Conservation (phyloP, 805 yeast genomes). For the Zygoascus tannicola region DNA sequence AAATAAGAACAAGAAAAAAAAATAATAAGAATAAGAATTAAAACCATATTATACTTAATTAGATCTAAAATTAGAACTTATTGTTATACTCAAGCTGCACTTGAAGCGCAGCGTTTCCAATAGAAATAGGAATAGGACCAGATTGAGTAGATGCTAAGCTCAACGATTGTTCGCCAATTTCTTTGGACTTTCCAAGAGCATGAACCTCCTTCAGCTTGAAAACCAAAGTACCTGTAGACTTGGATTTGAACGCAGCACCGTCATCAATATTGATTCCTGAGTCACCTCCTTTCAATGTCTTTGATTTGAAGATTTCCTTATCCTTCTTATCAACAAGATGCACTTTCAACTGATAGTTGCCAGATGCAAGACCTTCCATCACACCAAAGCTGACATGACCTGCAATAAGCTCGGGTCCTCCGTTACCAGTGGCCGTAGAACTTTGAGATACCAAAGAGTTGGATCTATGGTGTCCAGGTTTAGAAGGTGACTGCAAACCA, state of each 20-base stretch:
- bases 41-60: not conserved
- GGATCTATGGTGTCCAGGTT: slow-evolving; percentile 12
- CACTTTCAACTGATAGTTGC: slow-evolving; percentile 39
- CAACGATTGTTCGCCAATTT: slow-evolving; percentile 51
- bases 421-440: slow-evolving; percentile 12
- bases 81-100: not conserved
- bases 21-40: not conserved
- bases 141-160: slow-evolving; percentile 12
- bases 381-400: slow-evolving; percentile 19
- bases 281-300: slow-evolving; percentile 41
- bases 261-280: slow-evolving; percentile 42
- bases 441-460: slow-evolving; percentile 11
- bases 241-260: slow-evolving; percentile 55
- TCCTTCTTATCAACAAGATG: slow-evolving; percentile 31
- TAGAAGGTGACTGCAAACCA: slow-evolving; percentile 3
- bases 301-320: slow-evolving; percentile 59
- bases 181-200: slow-evolving; percentile 60
- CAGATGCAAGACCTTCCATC: slow-evolving; percentile 15
- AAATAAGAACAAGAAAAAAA: no score
- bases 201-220: slow-evolving; percentile 60
- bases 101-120: not conserved
- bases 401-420: slow-evolving; percentile 14
- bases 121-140: not conserved
- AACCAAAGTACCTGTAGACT: slow-evolving; percentile 48
- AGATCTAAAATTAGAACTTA: not conserved